A percentile compares a stretch with the other conserved stretches of the same genome.
These are phyloP conservation scores for Ministeria vibrans DNA, from an alignment of 78 protist genomes.

Conservation along the genomic window DNA sequence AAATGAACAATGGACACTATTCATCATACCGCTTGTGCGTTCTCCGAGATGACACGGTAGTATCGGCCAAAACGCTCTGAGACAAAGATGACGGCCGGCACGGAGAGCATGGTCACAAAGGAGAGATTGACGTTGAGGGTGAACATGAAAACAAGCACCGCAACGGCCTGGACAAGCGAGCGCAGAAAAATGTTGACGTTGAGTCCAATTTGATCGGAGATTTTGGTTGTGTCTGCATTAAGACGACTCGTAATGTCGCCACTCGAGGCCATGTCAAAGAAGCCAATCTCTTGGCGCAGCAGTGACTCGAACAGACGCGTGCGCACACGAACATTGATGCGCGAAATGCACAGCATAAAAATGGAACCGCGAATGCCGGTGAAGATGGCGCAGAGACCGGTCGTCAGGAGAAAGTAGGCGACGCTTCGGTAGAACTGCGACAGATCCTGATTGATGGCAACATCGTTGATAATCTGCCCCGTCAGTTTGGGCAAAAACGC, in stretches of 20 bases:
- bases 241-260: conserved; percentile 76
- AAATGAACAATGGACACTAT: no score
- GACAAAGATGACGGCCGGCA: conserved; percentile 40
- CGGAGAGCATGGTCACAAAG: conserved; percentile 50
- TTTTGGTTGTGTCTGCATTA: conserved; percentile 42
- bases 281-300: conserved; percentile 55
- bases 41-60: conserved; percentile 43
- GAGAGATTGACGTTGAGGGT: no score
- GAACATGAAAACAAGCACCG: conserved; percentile 34
- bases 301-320: not conserved
- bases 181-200: conserved; percentile 52
- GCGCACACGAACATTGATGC: not conserved
- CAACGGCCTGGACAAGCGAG: conserved; percentile 33
- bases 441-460: not conserved
- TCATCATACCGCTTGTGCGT: no score
- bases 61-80: conserved; percentile 31
- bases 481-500: no score
- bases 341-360: not conserved
- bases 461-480: not conserved
- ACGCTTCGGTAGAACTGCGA: not conserved
- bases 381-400: not conserved
- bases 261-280: conserved; percentile 70
- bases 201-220: conserved; percentile 37
- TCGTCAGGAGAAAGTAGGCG: not conserved
- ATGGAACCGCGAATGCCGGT: not conserved